A percentile compares a stretch with the other conserved stretches of the same genome.
Evolutionary conservation across 306 rosid species (phyloP).

Genomic region (Acacia acuminata): DNA sequence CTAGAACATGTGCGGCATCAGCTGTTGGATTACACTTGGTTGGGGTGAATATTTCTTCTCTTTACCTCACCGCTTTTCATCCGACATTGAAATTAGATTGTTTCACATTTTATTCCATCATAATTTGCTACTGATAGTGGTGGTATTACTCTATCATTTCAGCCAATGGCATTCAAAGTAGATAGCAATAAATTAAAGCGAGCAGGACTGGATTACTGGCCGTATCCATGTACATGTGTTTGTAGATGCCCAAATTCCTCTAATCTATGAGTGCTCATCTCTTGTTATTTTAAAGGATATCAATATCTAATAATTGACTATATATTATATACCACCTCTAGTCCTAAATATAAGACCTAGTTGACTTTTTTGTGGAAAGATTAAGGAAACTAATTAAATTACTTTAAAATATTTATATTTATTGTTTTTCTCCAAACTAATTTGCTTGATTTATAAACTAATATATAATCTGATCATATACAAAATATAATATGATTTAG

Average conservation of each 20-base stretch:
- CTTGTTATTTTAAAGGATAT: not conserved
- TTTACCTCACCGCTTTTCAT: not conserved
- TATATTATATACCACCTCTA: not conserved
- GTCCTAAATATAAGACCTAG: no score
- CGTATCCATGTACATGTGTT: constrained; percentile 37
- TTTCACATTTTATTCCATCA: not conserved
- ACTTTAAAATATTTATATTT: no score
- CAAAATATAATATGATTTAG: no score
- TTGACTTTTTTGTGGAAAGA: no score
- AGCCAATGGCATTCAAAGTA: constrained; percentile 92
- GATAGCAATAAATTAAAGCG: constrained; percentile 88
- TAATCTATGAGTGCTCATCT: constrained; percentile 17
- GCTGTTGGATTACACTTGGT: constrained; percentile 91
- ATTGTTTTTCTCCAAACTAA: no score
- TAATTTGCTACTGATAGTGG: constrained; percentile 18
- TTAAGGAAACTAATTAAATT: no score
- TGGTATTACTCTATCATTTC: constrained; percentile 36
- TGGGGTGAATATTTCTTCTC: constrained; percentile 60
- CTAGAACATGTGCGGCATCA: constrained; percentile 97
- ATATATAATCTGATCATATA: no score
- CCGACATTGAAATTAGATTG: not conserved
- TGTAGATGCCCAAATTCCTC: not conserved
- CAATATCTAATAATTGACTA: not conserved
- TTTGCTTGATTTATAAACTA: no score
- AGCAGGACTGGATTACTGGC: constrained; percentile 97